These are phyloP conservation scores for Silene coronaria DNA, from an alignment of 179 eudicot species.

Conservation along the genomic window DNA sequence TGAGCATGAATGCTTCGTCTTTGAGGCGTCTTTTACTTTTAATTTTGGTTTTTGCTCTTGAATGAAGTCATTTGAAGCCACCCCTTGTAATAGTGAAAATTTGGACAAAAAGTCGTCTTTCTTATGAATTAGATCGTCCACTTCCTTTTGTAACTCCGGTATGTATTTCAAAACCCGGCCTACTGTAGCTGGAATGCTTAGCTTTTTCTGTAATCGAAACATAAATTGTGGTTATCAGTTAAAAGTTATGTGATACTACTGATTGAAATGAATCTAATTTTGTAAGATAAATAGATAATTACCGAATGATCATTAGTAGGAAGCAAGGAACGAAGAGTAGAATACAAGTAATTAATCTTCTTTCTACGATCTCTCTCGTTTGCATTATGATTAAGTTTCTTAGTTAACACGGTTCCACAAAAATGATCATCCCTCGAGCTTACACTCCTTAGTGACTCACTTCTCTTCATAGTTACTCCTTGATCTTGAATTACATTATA, in stretches of 20 bases:
- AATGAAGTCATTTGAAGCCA: neutral
- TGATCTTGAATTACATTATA: neutral
- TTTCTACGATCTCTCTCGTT: constrained; percentile 68
- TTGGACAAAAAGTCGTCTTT: constrained; percentile 43
- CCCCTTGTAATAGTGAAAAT: constrained; percentile 16
- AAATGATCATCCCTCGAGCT: constrained; percentile 9
- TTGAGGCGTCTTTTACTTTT: neutral
- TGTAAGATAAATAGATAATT: neutral
- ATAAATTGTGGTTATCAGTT: too few species aligned
- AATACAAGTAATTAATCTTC: constrained; percentile 48
- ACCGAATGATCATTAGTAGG: constrained; percentile 42
- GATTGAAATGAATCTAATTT: too few species aligned
- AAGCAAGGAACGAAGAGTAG: constrained; percentile 54
- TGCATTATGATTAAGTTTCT: constrained; percentile 64
- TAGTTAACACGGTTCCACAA: constrained; percentile 18
- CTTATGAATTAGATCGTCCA: constrained; percentile 32
- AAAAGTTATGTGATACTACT: too few species aligned
- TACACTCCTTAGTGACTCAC: constrained; percentile 16
- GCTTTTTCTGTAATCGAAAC: constrained; percentile 42
- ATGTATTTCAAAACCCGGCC: constrained; percentile 56
- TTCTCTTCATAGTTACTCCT: neutral
- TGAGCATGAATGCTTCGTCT: constrained; percentile 14
- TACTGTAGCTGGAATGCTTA: constrained; percentile 58
- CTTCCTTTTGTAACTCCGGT: constrained; percentile 63
- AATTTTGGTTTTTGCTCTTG: constrained; percentile 8